phyloP scores from a whole-genome alignment of 1,139 yeast genomes.

The Diutina sp. region DNA sequence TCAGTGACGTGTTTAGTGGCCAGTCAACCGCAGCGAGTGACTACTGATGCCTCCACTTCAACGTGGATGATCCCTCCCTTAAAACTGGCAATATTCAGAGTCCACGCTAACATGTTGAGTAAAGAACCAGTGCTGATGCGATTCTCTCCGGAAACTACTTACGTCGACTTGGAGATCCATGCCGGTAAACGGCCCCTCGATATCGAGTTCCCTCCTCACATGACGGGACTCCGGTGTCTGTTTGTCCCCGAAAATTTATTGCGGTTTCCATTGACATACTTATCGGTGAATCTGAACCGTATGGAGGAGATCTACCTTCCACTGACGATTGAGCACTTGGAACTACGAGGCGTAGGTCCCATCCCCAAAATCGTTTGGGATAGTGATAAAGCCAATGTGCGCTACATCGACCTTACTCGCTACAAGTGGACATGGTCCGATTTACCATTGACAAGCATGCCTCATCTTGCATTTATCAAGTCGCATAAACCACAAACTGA shows the following conservation, averaged over 20 bases:
- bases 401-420: background rate
- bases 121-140: background rate
- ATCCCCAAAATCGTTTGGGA: background rate
- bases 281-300: background rate
- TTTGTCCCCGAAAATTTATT: background rate
- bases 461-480: background rate
- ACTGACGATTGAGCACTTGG: background rate
- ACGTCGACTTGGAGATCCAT: background rate
- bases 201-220: background rate
- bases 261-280: background rate
- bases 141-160: background rate
- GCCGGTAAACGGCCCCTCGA: background rate
- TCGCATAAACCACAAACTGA: background rate
- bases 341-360: background rate
- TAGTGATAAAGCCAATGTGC: background rate
- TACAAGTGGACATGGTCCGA: background rate
- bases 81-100: background rate
- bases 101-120: background rate
- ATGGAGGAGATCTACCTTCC: background rate
- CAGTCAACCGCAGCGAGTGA: background rate
- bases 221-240: background rate
- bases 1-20: background rate
- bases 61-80: background rate
- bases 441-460: background rate
- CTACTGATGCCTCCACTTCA: background rate